phyloP scores from a whole-genome alignment of 768 basidiomycete species.

The Termitomyces bulborhizus region DNA sequence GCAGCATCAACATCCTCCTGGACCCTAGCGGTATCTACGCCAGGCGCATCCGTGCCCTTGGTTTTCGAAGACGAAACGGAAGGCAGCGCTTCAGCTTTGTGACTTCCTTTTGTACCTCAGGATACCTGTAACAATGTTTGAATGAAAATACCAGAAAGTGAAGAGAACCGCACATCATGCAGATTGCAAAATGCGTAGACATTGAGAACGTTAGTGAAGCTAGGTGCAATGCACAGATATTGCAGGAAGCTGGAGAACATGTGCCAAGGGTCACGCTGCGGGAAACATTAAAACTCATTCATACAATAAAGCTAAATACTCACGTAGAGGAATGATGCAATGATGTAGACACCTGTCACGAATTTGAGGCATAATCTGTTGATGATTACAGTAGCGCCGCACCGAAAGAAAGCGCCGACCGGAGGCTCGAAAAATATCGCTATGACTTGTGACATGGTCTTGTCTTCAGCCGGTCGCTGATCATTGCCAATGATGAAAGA shows the following conservation, averaged over 20 bases:
- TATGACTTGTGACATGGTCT: conserved; percentile 45
- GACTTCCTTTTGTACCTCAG: conserved; percentile 87
- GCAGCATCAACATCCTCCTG: conserved; percentile 87
- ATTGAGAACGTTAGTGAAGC: conserved; percentile 92
- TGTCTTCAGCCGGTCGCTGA: conserved; percentile 43
- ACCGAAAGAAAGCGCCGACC: conserved; percentile 81
- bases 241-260: conserved; percentile 94
- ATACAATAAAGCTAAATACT: conserved; percentile 22
- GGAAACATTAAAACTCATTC: background rate
- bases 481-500: conserved; percentile 4
- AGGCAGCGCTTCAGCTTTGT: conserved; percentile 85
- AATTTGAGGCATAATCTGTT: background rate
- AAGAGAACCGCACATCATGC: conserved; percentile 58
- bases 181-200: conserved; percentile 97
- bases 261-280: conserved; percentile 93
- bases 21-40: conserved; percentile 76
- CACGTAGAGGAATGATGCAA: conserved; percentile 82
- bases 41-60: conserved; percentile 65
- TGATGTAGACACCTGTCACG: conserved; percentile 64
- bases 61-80: conserved; percentile 84
- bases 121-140: conserved; percentile 46
- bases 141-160: background rate
- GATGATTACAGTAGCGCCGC: conserved; percentile 9
- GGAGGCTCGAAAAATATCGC: conserved; percentile 65
- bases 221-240: conserved; percentile 85